Evolutionary conservation across 2,329 filamentous ascomycete genomes (phyloP), one percentile per base, ranked within the genome.

Genomic region (Cladophialophora psammophila): DNA sequence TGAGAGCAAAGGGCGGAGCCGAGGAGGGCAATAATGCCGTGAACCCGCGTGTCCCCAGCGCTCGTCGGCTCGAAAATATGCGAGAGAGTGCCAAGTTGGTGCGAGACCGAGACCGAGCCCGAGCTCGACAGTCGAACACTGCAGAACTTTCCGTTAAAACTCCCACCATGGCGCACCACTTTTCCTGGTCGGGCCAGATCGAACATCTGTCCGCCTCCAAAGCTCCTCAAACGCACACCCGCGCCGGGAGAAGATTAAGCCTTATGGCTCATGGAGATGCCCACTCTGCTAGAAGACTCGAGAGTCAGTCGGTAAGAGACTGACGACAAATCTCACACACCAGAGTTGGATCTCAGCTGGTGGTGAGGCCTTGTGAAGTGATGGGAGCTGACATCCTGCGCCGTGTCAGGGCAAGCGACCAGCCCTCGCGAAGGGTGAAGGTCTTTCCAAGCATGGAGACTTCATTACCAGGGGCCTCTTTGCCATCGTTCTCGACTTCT

Each of bases 321-420:
- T 5, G 40, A 45, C 57, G n/a, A 34, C 13, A 32, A 50, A 48
- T 60, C 40, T 50, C 40, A 50, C 57, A 2, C 40, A 60, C 9
- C 31, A 34, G 45, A 26, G 13, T 32, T 13, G 13, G 40, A 50
- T 18, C 38, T 48, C 57, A 50, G 45, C 45, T 6, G 18, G 26
- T n/a, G 18, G 45, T 5, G 26, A 26, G 38, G 31, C 56, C n/a
- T n/a, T 31, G 42, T 26, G 12, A 42, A 42, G n/a, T 42, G 18
- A 60, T 35, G 31, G 31, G 31, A 18, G 31, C 13, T 26, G 31
- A 60, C 26, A 26, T 18, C 12, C 57, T 60, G 40, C 57, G 57
- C 57, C 45, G 57, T 50, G 20, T 15, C 45, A 20, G 4, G 18
- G 45, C 6, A 48, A 48, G 42, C 45, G 40, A 5, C 13, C 40